Evolutionary conservation across 1,284 basidiomycete genomes (phyloP).

Genomic region (Taiwanofungus camphoratus): DNA sequence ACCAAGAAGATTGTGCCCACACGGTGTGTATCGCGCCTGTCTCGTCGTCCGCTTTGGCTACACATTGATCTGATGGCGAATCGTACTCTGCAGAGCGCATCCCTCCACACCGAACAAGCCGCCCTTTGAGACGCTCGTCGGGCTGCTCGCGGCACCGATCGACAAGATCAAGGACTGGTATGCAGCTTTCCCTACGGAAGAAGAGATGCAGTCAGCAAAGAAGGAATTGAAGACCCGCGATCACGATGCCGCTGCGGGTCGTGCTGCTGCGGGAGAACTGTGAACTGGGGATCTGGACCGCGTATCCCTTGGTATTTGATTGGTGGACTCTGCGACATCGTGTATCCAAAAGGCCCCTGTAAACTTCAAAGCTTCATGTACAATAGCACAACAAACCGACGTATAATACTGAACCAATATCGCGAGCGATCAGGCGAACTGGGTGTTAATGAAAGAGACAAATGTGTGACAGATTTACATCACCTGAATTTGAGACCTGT

Average conservation of each 20-base stretch:
- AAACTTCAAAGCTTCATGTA: too few relatives aligned
- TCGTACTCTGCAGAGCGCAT: conserved; percentile 34
- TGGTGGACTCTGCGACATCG: too few relatives aligned
- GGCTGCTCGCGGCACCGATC: conserved; percentile 50
- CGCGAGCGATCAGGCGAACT: too few relatives aligned
- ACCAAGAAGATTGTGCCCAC: conserved; percentile 67
- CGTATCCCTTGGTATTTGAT: too few relatives aligned
- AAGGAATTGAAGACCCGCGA: conserved; percentile 25
- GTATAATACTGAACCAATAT: too few relatives aligned
- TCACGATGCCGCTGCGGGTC: conserved; percentile 23
- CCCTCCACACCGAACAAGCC: conserved; percentile 49
- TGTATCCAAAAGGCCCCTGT: too few relatives aligned
- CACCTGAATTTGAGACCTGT: too few relatives aligned
- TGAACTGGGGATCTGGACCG: too few relatives aligned
- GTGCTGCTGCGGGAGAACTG: too few relatives aligned
- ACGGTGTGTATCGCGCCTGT: conserved; percentile 29
- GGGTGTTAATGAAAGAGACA: too few relatives aligned
- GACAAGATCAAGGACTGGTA: conserved; percentile 60
- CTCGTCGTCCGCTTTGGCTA: conserved; percentile 1
- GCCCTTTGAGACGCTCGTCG: conserved; percentile 56
- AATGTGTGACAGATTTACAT: too few relatives aligned
- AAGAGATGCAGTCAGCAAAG: conserved; percentile 42
- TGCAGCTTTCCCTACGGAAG: conserved; percentile 47
- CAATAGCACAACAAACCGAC: too few relatives aligned
- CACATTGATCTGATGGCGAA: background rate